Conservation (phyloP, 768 basidiomycete genomes). For the Crucibulum laeve region DNA sequence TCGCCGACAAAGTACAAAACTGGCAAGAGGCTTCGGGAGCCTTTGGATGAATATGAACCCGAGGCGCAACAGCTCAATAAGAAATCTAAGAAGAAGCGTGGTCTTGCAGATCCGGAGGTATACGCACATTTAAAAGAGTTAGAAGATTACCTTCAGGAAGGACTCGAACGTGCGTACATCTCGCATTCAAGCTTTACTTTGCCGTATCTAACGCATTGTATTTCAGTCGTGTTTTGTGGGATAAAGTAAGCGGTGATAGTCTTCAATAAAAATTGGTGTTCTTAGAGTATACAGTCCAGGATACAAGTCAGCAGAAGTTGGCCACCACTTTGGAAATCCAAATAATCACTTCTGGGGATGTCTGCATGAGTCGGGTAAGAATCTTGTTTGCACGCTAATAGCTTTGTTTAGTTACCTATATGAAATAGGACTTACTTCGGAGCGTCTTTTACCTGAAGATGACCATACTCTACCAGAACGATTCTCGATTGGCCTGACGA, state of each 20-base stretch:
- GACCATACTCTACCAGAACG: slow-evolving; percentile 54
- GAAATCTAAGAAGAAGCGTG: not conserved
- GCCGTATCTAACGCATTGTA: not conserved
- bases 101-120: slow-evolving; percentile 1
- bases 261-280: not conserved
- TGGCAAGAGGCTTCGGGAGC: too few relatives aligned
- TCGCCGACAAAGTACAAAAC: too few relatives aligned
- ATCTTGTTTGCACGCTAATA: not conserved
- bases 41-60: too few relatives aligned
- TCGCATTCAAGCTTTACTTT: not conserved
- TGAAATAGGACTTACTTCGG: slow-evolving; percentile 50
- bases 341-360: slow-evolving; percentile 84
- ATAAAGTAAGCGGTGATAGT: slow-evolving; percentile 56
- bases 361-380: slow-evolving; percentile 57
- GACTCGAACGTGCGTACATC: slow-evolving; percentile 50
- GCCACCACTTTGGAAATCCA: slow-evolving; percentile 77
- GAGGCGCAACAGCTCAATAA: too few relatives aligned
- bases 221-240: slow-evolving; percentile 75
- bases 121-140: slow-evolving; percentile 13
- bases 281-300: slow-evolving; percentile 48
- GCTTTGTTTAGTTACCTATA: not conserved
- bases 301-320: slow-evolving; percentile 57
- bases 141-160: slow-evolving; percentile 9
- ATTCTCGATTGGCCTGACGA: slow-evolving; percentile 72
- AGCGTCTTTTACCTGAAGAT: slow-evolving; percentile 48